Percentiles rank a stretch among this genome's conserved stretches.
Conservation (phyloP, 768 basidiomycete genomes). For the Mycena rosella region DNA sequence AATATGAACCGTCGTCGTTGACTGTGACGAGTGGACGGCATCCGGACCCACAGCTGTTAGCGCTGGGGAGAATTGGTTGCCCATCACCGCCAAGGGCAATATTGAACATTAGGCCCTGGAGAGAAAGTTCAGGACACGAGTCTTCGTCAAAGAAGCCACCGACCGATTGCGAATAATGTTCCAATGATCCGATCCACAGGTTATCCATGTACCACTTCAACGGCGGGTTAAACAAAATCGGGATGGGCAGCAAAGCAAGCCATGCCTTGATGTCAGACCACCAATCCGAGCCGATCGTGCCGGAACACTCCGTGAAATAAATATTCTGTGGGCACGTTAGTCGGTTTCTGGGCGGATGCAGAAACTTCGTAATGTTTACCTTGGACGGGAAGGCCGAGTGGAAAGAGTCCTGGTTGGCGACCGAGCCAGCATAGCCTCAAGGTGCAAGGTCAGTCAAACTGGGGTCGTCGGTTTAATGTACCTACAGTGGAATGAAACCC, state of each 20-base stretch:
- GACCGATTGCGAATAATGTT: slow-evolving; percentile 71
- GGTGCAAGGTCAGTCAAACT: background rate
- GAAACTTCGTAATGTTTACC: background rate
- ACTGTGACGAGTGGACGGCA: slow-evolving; percentile 78
- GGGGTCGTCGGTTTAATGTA: background rate
- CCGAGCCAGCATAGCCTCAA: slow-evolving; percentile 23
- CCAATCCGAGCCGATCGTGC: slow-evolving; percentile 18
- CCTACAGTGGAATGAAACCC: slow-evolving; percentile 62
- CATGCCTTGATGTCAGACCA: slow-evolving; percentile 83
- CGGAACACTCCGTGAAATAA: slow-evolving; percentile 22
- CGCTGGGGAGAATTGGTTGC: slow-evolving; percentile 72
- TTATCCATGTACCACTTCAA: slow-evolving; percentile 78
- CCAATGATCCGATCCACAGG: slow-evolving; percentile 66
- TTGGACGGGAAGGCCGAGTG: slow-evolving; percentile 24
- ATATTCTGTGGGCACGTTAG: slow-evolving; percentile 32
- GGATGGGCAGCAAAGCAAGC: background rate
- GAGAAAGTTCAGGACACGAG: background rate
- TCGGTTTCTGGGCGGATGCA: slow-evolving; percentile 59
- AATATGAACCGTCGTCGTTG: slow-evolving; percentile 72
- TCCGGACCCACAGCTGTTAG: slow-evolving; percentile 72
- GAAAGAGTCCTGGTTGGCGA: slow-evolving; percentile 17
- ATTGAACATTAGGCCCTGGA: slow-evolving; percentile 77
- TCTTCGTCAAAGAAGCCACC: background rate
- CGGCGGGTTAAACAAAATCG: too few relatives aligned
- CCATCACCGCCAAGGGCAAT: slow-evolving; percentile 76